These are phyloP conservation scores for Volvox carteri DNA, from an alignment of 163 green algal genomes.

Conservation along the genomic window DNA sequence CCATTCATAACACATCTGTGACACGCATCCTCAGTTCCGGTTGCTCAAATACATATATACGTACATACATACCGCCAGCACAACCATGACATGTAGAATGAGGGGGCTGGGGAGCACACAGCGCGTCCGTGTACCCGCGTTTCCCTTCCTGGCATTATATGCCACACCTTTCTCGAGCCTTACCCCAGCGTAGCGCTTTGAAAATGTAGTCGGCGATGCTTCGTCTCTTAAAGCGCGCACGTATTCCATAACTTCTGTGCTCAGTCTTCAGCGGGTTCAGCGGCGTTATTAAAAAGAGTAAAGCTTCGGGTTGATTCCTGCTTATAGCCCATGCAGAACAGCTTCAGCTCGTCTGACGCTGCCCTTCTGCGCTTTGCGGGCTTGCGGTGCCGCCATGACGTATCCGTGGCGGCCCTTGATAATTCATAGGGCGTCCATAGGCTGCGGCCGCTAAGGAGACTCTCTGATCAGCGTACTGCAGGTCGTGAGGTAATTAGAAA, in stretches of 20 bases:
- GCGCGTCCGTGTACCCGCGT: no score
- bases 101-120: no score
- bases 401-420: not conserved
- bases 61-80: constrained; percentile 41
- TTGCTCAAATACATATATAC: constrained; percentile 34
- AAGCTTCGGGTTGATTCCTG: constrained; percentile 3
- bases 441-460: not conserved
- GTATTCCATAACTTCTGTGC: no score
- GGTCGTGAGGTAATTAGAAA: no score
- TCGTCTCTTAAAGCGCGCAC: no score
- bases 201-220: no score
- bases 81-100: no score
- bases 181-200: no score
- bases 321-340: constrained; percentile 33
- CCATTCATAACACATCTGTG: not conserved
- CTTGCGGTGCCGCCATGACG: not conserved
- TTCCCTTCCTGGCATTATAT: no score
- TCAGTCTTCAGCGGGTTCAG: no score
- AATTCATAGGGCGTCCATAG: not conserved
- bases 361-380: constrained; percentile 14
- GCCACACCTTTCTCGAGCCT: no score
- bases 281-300: constrained; percentile 25
- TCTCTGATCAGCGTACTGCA: not conserved
- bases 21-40: no score
- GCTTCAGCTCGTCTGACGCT: constrained; percentile 43